Evolutionary conservation across 805 yeast species (phyloP).

Genomic region (Hemisphaericaspora nanyangensis): DNA sequence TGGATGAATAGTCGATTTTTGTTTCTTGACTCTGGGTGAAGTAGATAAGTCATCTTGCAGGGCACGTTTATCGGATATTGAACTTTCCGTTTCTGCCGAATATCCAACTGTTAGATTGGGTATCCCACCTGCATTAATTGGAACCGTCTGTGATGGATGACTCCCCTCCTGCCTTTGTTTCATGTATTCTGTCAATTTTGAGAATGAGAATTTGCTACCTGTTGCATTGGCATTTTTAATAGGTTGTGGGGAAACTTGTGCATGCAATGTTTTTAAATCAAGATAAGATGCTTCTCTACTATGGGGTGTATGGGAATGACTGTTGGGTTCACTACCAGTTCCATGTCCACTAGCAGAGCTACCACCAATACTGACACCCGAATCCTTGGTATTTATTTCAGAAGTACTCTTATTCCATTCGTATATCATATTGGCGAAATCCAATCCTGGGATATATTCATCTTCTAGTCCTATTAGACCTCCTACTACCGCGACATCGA

Average conservation of each 20-base stretch:
- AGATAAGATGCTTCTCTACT: slow-evolving; percentile 35
- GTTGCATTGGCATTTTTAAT: slow-evolving; percentile 16
- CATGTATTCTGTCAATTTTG: slow-evolving; percentile 22
- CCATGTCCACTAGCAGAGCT: not conserved
- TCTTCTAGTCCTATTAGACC: slow-evolving; percentile 55
- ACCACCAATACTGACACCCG: not conserved
- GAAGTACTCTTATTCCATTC: slow-evolving; percentile 41
- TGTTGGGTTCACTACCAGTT: slow-evolving; percentile 13
- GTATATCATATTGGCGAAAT: slow-evolving; percentile 46
- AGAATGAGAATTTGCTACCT: slow-evolving; percentile 11
- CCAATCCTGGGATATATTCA: slow-evolving; percentile 73
- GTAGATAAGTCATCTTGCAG: slow-evolving; percentile 4
- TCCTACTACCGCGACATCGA: slow-evolving; percentile 9
- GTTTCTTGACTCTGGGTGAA: slow-evolving; percentile 19
- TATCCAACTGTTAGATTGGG: too few species aligned
- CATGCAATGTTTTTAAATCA: slow-evolving; percentile 40
- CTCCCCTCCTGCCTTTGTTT: slow-evolving; percentile 12
- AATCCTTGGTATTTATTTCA: slow-evolving; percentile 11
- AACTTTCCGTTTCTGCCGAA: too few species aligned
- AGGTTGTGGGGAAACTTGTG: slow-evolving; percentile 42
- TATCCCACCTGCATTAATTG: slow-evolving; percentile 3
- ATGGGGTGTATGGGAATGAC: slow-evolving; percentile 21
- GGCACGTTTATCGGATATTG: not conserved
- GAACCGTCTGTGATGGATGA: slow-evolving; percentile 3
- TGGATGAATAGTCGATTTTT: slow-evolving; percentile 16